A percentile compares a stretch with the other conserved stretches of the same genome.
These are phyloP conservation scores for Fusarium sp. DNA, from an alignment of 2,329 filamentous ascomycete genomes.

Conservation along the genomic window DNA sequence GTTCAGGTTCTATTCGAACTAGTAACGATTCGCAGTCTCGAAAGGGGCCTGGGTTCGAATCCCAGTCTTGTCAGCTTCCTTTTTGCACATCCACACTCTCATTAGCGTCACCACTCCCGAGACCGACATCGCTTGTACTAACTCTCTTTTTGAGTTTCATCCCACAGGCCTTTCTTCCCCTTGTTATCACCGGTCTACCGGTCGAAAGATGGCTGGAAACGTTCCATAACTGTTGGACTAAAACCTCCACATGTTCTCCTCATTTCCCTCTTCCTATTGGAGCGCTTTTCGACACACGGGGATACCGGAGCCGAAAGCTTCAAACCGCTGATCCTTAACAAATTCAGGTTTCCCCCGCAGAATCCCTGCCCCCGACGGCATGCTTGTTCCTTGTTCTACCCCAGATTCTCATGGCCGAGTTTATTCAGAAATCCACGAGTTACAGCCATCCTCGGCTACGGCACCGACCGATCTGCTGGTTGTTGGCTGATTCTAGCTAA, in stretches of 20 bases:
- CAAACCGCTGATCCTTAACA: constrained; percentile 1
- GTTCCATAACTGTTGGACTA: too few species aligned
- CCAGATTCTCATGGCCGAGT: constrained; percentile 18
- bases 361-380: neutral
- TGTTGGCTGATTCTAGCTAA: constrained; percentile 9
- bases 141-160: neutral
- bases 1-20: neutral
- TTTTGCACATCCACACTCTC: neutral
- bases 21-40: constrained; percentile 6
- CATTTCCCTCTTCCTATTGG: neutral
- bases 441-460: constrained; percentile 1
- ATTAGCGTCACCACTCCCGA: fast-evolving
- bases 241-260: neutral
- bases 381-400: constrained; percentile 17
- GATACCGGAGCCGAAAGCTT: constrained; percentile 12
- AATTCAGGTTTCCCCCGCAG: constrained; percentile 9
- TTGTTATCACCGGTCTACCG: neutral
- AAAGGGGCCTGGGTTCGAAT: constrained; percentile 7
- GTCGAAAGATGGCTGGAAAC: neutral
- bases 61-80: neutral
- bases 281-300: constrained; percentile 14
- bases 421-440: constrained; percentile 9
- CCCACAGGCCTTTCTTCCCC: too few species aligned
- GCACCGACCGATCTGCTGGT: neutral
- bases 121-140: neutral